phyloP scores from a whole-genome alignment of 1,139 yeast species.

The Kurtzmaniella quercitrusa region DNA sequence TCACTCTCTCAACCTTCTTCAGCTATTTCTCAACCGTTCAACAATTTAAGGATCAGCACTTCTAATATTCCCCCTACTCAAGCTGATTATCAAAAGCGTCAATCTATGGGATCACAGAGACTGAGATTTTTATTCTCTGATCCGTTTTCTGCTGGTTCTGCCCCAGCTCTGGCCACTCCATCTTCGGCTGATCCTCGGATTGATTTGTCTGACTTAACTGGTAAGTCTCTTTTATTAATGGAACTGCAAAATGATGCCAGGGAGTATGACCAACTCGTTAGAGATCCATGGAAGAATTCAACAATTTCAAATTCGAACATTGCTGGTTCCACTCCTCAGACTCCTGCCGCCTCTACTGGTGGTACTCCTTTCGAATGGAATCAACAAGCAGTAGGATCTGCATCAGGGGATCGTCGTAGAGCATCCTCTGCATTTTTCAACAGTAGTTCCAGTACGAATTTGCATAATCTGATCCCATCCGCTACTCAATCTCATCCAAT shows the following conservation, averaged over 20 bases:
- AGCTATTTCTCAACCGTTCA: slow-evolving; percentile 15
- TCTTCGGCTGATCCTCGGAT: slow-evolving; percentile 15
- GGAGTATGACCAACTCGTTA: slow-evolving; percentile 46
- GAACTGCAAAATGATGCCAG: slow-evolving; percentile 54
- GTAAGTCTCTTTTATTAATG: slow-evolving; percentile 53
- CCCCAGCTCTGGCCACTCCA: slow-evolving; percentile 13
- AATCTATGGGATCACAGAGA: slow-evolving; percentile 52
- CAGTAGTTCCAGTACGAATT: slow-evolving; percentile 10
- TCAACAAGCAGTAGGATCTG: slow-evolving; percentile 15
- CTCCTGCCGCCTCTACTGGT: slow-evolving; percentile 27
- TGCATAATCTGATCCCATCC: slow-evolving; percentile 5
- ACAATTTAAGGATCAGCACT: slow-evolving; percentile 24
- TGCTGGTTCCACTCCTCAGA: slow-evolving; percentile 29
- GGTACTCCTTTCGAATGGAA: slow-evolving; percentile 32
- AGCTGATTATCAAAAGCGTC: slow-evolving; percentile 41
- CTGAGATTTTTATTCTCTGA: slow-evolving; percentile 70
- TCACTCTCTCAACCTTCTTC: slow-evolving; percentile 11
- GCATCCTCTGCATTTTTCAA: slow-evolving; percentile 34
- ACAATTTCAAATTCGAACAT: slow-evolving; percentile 2
- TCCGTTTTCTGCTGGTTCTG: slow-evolving; percentile 41
- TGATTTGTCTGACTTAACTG: slow-evolving; percentile 37
- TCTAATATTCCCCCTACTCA: slow-evolving; percentile 18
- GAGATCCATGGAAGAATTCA: slow-evolving; percentile 38
- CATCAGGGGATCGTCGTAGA: slow-evolving; percentile 24
- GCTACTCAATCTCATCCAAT: slow-evolving; percentile 8